These are phyloP conservation scores for Zygoascus bituminiphila DNA, from an alignment of 805 yeast species.

Conservation along the genomic window DNA sequence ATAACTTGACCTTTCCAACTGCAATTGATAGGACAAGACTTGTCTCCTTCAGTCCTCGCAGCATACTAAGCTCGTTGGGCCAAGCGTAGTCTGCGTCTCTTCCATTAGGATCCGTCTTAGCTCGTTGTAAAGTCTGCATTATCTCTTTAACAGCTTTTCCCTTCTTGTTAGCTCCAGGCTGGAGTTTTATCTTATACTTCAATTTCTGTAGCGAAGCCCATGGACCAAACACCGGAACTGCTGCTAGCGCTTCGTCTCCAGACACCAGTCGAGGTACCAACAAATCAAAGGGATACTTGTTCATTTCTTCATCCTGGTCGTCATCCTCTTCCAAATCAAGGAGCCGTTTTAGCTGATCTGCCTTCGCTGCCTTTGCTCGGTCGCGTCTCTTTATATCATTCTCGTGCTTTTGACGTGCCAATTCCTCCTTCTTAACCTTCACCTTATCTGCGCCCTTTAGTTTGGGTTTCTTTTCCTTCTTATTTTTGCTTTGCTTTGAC, in stretches of 20 bases:
- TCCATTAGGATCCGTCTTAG: constrained; percentile 28
- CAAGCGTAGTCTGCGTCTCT: constrained; percentile 52
- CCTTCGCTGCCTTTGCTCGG: constrained; percentile 34
- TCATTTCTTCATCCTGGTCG: constrained; percentile 27
- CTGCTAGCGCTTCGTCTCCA: constrained; percentile 49
- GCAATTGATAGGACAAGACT: constrained; percentile 63
- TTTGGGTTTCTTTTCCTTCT: background rate
- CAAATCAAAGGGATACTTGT: constrained; percentile 37
- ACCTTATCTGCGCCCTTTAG: constrained; percentile 46
- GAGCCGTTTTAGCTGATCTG: constrained; percentile 38
- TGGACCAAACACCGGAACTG: constrained; percentile 87
- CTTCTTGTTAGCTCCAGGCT: constrained; percentile 71
- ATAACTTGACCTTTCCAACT: constrained; percentile 59
- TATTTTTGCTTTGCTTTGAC: constrained; percentile 58
- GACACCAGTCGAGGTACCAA: constrained; percentile 21
- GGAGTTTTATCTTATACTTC: constrained; percentile 75
- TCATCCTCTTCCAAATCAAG: constrained; percentile 29
- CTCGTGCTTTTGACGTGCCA: constrained; percentile 31
- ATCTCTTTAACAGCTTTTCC: constrained; percentile 77
- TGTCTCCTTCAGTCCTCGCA: constrained; percentile 49
- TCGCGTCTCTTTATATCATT: constrained; percentile 28
- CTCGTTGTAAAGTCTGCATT: constrained; percentile 45
- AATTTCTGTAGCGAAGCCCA: constrained; percentile 71
- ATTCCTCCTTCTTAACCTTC: constrained; percentile 30
- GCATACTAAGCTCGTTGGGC: constrained; percentile 55